Evolutionary conservation across 768 basidiomycete species (phyloP), one percentile per base, ranked within the genome.

Genomic region (Ephemerocybe angulata): DNA sequence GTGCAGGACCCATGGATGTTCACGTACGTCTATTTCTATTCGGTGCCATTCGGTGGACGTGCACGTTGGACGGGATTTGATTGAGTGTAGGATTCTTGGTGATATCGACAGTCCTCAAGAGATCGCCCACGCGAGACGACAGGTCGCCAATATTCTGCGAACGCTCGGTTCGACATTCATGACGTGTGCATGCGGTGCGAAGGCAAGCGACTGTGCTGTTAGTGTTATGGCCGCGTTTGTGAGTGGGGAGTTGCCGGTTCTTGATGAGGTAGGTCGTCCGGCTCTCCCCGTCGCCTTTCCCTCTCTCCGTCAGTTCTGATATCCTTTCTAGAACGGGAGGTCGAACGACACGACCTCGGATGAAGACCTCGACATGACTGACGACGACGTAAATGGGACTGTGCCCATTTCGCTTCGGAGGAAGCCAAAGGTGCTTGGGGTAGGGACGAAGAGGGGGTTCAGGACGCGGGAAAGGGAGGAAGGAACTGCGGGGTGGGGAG

Each of bases 141-240:
- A 88, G 61, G 82, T 88, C 71, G 77, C 85, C 0, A 82, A 84
- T 24, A 84, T 89, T 63, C 76, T 90, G 0, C 86, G 88, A 52
- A 77, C 85, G 5, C 77, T 90, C 50, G 74, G 81, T 6, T 84
- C 83, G 17, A 87, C 85, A 0, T 90, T 89, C 62, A 84, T 85
- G 3, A 85, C 85, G 1, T 90, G 88, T 52, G 88, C 88, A 0
- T 90, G 88, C 58, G 88, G 88, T 5, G 73, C 79, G 10, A 74
- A 74, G 4, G 76, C 85, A 3, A 74, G 73, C 29, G 82, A 86
- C 50, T 90, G 88, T 60, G 86, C 82, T 2, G 65, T 87, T 24
- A 74, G 71, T 12, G 76, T 80, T n/a, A 85, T 88, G 80, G 80
- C 80, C 13, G 73, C 73, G n/a, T 84, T 88, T 58, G 84, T 87